Conservation (phyloP, 2,329 filamentous ascomycete species). For the Ceratocystis diversiconidia region DNA sequence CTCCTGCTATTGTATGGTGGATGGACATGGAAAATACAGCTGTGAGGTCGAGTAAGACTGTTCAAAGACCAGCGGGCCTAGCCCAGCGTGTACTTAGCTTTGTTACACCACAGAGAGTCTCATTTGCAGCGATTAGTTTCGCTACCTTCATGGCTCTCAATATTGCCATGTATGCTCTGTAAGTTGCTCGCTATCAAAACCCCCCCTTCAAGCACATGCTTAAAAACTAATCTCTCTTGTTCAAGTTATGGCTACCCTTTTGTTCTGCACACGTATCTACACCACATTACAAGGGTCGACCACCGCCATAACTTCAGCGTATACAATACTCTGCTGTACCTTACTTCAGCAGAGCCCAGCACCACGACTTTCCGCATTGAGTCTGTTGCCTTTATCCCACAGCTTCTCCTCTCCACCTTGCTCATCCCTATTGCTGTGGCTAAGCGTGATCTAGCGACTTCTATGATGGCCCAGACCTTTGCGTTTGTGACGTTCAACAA, state of each 20-base stretch:
- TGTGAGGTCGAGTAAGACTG: conserved; percentile 4
- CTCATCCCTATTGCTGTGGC: conserved; percentile 63
- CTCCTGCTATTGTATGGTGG: conserved; percentile 66
- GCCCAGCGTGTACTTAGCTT: conserved; percentile 28
- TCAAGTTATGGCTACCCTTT: conserved; percentile 64
- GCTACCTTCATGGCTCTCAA: conserved; percentile 63
- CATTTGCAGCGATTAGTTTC: conserved; percentile 50
- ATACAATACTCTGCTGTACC: conserved; percentile 83
- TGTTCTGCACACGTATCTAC: conserved; percentile 77
- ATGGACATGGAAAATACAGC: conserved; percentile 44
- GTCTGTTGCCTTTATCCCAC: conserved; percentile 75
- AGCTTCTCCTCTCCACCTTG: conserved; percentile 65
- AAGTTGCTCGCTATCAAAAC: conserved; percentile 25
- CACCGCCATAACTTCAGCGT: conserved; percentile 97
- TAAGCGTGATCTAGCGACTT: conserved; percentile 64
- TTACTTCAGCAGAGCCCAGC: conserved; percentile 52
- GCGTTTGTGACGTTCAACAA: conserved; percentile 98
- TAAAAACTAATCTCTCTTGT: conserved; percentile 15
- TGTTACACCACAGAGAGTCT: conserved; percentile 39
- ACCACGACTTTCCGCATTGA: conserved; percentile 41
- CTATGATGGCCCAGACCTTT: conserved; percentile 91
- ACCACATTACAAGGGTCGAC: conserved; percentile 85
- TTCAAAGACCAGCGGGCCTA: conserved; percentile 12
- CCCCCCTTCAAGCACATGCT: neutral
- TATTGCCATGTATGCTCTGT: conserved; percentile 61